These are phyloP conservation scores for Russula sp. DNA, from an alignment of 768 basidiomycete genomes.

Conservation along the genomic window DNA sequence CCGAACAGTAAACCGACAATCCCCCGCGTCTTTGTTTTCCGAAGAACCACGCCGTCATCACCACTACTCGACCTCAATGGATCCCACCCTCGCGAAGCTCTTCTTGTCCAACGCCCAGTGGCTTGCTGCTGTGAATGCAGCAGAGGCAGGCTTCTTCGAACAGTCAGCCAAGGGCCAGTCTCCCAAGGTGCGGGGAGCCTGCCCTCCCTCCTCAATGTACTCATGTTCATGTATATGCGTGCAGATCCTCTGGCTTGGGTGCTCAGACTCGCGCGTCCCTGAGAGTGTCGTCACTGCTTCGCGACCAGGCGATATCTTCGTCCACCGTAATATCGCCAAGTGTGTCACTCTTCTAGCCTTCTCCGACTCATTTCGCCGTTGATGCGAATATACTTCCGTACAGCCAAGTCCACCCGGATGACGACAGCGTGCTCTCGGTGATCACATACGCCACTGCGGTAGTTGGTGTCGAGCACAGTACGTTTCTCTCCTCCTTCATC, in stretches of 20 bases:
- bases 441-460: conserved; percentile 66
- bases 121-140: conserved; percentile 51
- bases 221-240: background rate
- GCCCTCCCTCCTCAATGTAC: conserved; percentile 1
- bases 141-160: conserved; percentile 60
- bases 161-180: conserved; percentile 56
- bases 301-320: conserved; percentile 76
- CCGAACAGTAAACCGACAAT: background rate
- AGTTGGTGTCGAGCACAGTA: conserved; percentile 75
- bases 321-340: conserved; percentile 87
- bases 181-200: conserved; percentile 46
- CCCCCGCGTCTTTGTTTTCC: background rate
- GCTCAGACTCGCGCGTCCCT: conserved; percentile 81
- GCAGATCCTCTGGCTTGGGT: conserved; percentile 74
- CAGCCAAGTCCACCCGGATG: conserved; percentile 69
- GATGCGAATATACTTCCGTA: background rate
- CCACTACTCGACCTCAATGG: conserved; percentile 10
- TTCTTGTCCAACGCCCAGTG: conserved; percentile 58
- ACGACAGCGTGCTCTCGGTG: conserved; percentile 66
- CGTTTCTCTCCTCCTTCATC: conserved; percentile 36
- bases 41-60: background rate
- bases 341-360: conserved; percentile 30
- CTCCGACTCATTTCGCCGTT: background rate
- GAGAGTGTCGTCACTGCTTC: conserved; percentile 66
- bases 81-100: conserved; percentile 30